phyloP scores from a whole-genome alignment of 2,329 filamentous ascomycete genomes.

The Knoxdaviesia proteae region DNA sequence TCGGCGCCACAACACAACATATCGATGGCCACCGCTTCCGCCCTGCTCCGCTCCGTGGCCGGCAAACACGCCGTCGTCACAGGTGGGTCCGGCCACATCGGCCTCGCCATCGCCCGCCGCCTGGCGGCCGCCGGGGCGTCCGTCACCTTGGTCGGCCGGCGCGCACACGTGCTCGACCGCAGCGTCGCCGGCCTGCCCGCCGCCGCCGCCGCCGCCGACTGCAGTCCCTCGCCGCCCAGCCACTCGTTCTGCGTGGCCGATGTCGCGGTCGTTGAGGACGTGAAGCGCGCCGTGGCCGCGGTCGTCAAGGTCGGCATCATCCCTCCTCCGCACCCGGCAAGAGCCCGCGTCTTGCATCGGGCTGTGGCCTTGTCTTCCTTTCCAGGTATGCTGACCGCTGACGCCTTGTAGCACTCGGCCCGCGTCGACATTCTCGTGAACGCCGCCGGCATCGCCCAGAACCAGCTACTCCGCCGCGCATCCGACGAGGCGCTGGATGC shows the following conservation, averaged over 20 bases:
- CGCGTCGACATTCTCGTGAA: slow-evolving; percentile 48
- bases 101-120: slow-evolving; percentile 41
- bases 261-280: slow-evolving; percentile 23
- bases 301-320: slow-evolving; percentile 44
- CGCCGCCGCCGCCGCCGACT: slow-evolving; percentile 2
- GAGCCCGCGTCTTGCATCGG: no score
- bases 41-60: slow-evolving; percentile 10
- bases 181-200: slow-evolving; percentile 12
- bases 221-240: background rate
- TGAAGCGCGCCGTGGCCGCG: slow-evolving; percentile 64
- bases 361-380: no score
- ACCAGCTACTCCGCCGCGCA: slow-evolving; percentile 38
- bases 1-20: background rate
- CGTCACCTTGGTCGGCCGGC: slow-evolving; percentile 40
- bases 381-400: background rate
- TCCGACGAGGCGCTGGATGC: slow-evolving; percentile 25
- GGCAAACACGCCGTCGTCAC: slow-evolving; percentile 40
- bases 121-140: slow-evolving; percentile 41
- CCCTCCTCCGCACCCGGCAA: slow-evolving; percentile 17
- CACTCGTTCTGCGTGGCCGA: background rate
- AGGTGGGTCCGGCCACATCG: slow-evolving; percentile 52
- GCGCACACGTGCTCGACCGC: slow-evolving; percentile 22
- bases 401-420: background rate
- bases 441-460: slow-evolving; percentile 54
- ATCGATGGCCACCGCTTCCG: background rate